Evolutionary conservation across 805 yeast species (phyloP).

Genomic region (Saccharomycopsis javanensis): DNA sequence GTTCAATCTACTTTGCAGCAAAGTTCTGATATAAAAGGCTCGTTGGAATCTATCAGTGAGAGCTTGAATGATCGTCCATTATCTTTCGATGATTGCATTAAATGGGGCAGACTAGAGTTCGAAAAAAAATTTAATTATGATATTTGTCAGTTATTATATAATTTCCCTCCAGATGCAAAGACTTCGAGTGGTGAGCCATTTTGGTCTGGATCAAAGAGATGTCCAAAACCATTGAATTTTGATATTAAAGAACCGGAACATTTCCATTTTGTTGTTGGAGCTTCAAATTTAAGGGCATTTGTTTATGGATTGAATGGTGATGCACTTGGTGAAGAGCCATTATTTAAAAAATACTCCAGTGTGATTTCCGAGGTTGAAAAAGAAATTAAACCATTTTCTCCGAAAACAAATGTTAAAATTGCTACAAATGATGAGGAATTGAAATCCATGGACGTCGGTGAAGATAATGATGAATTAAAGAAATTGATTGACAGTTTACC

Average conservation of each 20-base stretch:
- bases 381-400: constrained; percentile 54
- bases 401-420: constrained; percentile 66
- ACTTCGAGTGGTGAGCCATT: constrained; percentile 88
- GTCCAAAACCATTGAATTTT: constrained; percentile 78
- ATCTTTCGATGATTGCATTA: constrained; percentile 85
- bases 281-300: constrained; percentile 83
- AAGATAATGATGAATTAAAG: constrained; percentile 56
- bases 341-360: constrained; percentile 39
- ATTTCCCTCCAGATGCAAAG: constrained; percentile 89
- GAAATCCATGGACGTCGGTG: constrained; percentile 50
- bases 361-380: constrained; percentile 38
- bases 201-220: constrained; percentile 97
- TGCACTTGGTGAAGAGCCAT: constrained; percentile 33
- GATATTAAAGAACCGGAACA: constrained; percentile 71
- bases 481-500: constrained; percentile 73
- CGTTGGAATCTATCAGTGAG: constrained; percentile 68
- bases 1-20: constrained; percentile 88
- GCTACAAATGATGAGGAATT: constrained; percentile 73
- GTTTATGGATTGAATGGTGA: constrained; percentile 85
- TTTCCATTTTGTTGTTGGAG: constrained; percentile 74
- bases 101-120: constrained; percentile 89
- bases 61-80: constrained; percentile 76
- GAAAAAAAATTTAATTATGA: constrained; percentile 80
- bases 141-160: constrained; percentile 79
- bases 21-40: constrained; percentile 82